These are phyloP conservation scores for Trichoderma gracile DNA, from an alignment of 2,329 filamentous ascomycete genomes.

Conservation along the genomic window DNA sequence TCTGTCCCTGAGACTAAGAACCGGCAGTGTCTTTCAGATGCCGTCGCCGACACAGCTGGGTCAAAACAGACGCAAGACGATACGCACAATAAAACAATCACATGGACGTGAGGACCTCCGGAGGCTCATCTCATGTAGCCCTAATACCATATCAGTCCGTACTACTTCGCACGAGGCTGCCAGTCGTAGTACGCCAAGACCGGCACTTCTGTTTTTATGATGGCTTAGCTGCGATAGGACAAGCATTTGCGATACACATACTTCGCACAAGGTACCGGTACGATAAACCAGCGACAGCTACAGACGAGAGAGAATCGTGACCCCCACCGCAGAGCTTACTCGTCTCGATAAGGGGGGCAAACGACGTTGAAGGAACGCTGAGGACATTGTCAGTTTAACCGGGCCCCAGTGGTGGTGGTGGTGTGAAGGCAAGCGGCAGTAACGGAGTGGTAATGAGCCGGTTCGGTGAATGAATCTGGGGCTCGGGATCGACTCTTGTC, in stretches of 20 bases:
- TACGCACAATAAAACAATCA: background rate
- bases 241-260: constrained; percentile 5
- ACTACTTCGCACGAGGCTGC: background rate
- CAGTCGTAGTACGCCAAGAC: background rate
- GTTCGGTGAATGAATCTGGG: constrained; percentile 2
- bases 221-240: background rate
- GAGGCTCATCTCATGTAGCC: background rate
- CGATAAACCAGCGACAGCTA: background rate
- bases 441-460: background rate
- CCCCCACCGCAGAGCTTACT: background rate
- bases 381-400: constrained; percentile 2
- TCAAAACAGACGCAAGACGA: background rate
- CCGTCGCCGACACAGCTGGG: background rate
- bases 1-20: background rate
- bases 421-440: background rate
- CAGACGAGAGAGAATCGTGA: background rate
- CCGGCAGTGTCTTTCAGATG: constrained; percentile 3
- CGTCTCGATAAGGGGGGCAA: background rate
- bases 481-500: constrained; percentile 9
- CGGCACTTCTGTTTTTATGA: background rate
- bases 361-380: background rate
- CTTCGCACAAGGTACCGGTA: no score
- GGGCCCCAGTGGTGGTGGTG: background rate
- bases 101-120: background rate
- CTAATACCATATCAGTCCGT: background rate